Conservation (phyloP, 306 rosid species). For the Cajanus cajan region DNA sequence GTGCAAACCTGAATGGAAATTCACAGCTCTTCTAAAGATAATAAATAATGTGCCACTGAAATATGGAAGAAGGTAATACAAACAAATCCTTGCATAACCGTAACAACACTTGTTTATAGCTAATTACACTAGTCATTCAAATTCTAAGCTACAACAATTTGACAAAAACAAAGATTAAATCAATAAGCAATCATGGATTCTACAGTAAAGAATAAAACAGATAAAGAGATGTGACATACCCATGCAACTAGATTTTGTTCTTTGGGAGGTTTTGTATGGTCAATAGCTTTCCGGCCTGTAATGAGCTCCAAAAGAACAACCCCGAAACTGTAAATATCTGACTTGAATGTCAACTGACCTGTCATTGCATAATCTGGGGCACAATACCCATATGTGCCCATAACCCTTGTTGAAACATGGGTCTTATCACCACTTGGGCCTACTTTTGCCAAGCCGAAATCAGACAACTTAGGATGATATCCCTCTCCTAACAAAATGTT, state of each 20-base stretch:
- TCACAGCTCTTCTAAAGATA: background rate
- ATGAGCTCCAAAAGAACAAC: conserved; percentile 94
- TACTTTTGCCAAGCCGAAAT: conserved; percentile 87
- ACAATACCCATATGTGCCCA: conserved; percentile 89
- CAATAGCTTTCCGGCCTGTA: conserved; percentile 76
- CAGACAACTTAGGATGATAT: conserved; percentile 76
- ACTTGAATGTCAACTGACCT: conserved; percentile 78
- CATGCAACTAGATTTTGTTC: conserved; percentile 79
- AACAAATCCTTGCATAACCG: conserved; percentile 6
- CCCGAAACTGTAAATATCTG: conserved; percentile 89
- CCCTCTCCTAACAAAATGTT: conserved; percentile 84
- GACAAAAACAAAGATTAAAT: background rate
- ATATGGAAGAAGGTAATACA: background rate
- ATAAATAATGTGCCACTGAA: background rate
- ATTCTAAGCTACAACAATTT: background rate
- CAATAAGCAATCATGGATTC: background rate
- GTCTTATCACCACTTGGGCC: conserved; percentile 79
- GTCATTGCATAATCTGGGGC: conserved; percentile 90
- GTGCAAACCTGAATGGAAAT: background rate
- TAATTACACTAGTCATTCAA: background rate
- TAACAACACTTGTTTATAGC: background rate
- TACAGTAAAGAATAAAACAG: background rate
- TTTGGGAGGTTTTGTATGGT: conserved; percentile 36
- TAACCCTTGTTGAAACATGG: conserved; percentile 71
- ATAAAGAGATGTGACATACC: conserved; percentile 51